Conservation (phyloP, 2,329 filamentous ascomycete genomes). For the Fusarium citri region DNA sequence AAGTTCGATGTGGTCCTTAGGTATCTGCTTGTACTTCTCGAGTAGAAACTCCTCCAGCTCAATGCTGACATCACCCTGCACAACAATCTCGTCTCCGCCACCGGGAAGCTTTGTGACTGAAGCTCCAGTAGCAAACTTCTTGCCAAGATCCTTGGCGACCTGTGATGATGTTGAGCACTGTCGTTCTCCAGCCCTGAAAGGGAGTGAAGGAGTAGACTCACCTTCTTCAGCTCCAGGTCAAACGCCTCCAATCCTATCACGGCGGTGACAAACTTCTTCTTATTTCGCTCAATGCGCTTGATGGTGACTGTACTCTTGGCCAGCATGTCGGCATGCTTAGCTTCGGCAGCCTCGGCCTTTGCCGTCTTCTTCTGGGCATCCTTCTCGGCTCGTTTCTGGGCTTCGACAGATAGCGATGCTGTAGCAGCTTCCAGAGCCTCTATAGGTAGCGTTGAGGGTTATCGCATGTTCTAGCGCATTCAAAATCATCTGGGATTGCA, state of each 20-base stretch:
- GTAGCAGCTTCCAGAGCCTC: constrained; percentile 87
- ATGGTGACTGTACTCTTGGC: constrained; percentile 87
- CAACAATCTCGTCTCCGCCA: constrained; percentile 94
- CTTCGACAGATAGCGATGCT: constrained; percentile 86
- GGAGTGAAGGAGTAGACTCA: constrained; percentile 33
- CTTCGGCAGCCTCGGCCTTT: constrained; percentile 89
- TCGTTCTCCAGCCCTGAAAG: background rate
- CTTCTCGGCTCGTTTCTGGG: constrained; percentile 93
- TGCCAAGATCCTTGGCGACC: constrained; percentile 94
- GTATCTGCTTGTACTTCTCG: constrained; percentile 90
- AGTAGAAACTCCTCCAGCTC: constrained; percentile 92
- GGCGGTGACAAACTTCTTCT: constrained; percentile 95
- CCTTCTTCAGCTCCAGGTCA: constrained; percentile 92
- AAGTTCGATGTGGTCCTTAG: constrained; percentile 93
- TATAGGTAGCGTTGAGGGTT: constrained; percentile 48
- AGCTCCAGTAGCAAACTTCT: constrained; percentile 96
- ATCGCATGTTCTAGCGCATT: constrained; percentile 4
- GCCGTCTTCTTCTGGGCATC: constrained; percentile 97
- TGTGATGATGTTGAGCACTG: constrained; percentile 40
- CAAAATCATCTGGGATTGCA: constrained; percentile 32
- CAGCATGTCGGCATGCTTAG: constrained; percentile 84
- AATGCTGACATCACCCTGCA: constrained; percentile 95
- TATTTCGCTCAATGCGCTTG: constrained; percentile 98
- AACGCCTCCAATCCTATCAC: constrained; percentile 92
- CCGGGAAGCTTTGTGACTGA: constrained; percentile 90